Conservation (phyloP, 2,329 filamentous ascomycete genomes). For the Colletotrichum sp. region DNA sequence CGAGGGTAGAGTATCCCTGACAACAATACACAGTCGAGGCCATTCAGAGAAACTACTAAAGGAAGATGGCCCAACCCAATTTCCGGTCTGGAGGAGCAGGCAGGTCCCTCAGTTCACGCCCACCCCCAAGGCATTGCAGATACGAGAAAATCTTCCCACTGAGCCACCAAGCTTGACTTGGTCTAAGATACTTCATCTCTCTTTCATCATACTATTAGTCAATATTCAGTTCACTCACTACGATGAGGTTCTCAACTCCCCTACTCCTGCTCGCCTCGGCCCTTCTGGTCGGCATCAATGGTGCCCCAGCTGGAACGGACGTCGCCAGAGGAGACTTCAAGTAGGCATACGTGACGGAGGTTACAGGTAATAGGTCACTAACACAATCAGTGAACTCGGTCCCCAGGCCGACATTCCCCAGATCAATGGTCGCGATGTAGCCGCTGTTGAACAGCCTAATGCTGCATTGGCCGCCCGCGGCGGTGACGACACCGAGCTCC, state of each 20-base stretch:
- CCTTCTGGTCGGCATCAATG: conserved; percentile 16
- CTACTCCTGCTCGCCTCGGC: conserved; percentile 13
- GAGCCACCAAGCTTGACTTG: conserved; percentile 1
- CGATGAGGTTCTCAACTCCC: conserved; percentile 5
- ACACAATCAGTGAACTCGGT: neutral
- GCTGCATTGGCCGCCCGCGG: neutral
- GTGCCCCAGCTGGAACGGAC: conserved; percentile 6
- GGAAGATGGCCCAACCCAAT: neutral
- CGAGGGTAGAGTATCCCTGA: conserved; percentile 1
- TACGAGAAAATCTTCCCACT: neutral
- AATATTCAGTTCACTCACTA: neutral
- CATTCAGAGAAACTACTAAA: conserved; percentile 8
- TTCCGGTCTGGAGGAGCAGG: fast-evolving
- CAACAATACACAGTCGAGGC: neutral
- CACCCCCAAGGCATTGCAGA: conserved; percentile 1
- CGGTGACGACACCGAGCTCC: neutral
- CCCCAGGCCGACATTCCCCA: neutral
- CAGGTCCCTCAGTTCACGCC: conserved; percentile 11
- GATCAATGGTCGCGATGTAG: neutral
- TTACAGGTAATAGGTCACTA: neutral
- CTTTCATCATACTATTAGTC: neutral
- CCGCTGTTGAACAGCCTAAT: conserved; percentile 3
- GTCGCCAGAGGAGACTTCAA: neutral
- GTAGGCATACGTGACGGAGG: neutral
- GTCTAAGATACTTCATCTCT: neutral